A percentile compares a stretch with the other conserved stretches of the same genome.
phyloP scores from a whole-genome alignment of 2,329 filamentous ascomycete species.

The Zalaria obscura region DNA sequence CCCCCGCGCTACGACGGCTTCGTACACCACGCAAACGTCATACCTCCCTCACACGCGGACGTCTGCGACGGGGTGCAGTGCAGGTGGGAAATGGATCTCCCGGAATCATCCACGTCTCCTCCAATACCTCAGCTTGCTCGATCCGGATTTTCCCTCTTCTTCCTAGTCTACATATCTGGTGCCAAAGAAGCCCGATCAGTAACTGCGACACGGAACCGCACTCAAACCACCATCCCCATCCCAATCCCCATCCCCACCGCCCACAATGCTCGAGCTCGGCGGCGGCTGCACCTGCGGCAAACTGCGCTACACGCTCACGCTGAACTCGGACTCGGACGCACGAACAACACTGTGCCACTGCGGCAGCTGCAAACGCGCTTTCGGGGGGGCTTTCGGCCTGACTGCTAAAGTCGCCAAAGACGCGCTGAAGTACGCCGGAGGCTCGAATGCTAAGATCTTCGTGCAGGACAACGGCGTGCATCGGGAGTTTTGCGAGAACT shows the following conservation, averaged over 20 bases:
- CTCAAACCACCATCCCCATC: not conserved
- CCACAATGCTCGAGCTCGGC: not conserved
- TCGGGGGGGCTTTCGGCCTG: constrained; percentile 36
- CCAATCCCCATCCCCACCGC: too few relatives aligned
- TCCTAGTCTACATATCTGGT: too few relatives aligned
- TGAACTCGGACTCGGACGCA: not conserved
- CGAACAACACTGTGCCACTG: not conserved
- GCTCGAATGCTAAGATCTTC: constrained; percentile 26
- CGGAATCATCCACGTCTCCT: too few relatives aligned
- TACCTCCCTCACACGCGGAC: too few relatives aligned
- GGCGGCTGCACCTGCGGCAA: not conserved
- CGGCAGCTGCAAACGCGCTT: constrained; percentile 27
- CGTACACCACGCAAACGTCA: too few relatives aligned
- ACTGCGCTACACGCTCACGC: not conserved
- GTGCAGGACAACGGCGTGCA: constrained; percentile 37
- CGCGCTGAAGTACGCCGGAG: constrained; percentile 25
- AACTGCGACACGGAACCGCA: too few relatives aligned
- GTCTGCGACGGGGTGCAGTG: too few relatives aligned
- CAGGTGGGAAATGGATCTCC: too few relatives aligned
- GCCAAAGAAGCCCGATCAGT: too few relatives aligned
- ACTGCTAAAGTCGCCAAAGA: constrained; percentile 36
- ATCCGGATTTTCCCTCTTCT: too few relatives aligned
- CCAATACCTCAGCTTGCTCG: too few relatives aligned
- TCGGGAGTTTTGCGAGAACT: constrained; percentile 38
- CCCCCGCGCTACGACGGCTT: too few relatives aligned